Percentiles rank a stretch among this genome's conserved stretches.
Evolutionary conservation across 805 yeast genomes (phyloP).

Genomic region (Yarrowia alimentaria): DNA sequence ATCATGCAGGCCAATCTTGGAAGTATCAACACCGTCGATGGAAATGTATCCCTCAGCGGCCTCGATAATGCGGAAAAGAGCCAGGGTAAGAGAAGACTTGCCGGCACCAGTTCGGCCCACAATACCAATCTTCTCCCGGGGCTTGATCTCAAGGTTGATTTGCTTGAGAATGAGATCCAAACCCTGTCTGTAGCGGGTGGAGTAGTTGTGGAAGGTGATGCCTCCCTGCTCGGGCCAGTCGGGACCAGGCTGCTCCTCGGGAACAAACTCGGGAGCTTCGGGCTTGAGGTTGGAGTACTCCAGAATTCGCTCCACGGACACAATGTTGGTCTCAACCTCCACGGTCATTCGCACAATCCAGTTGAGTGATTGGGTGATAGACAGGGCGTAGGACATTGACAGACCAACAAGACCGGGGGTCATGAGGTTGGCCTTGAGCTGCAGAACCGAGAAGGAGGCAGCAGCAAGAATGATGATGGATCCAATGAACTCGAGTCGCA

Average conservation of each 20-base stretch:
- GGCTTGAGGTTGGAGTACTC: conserved; percentile 76
- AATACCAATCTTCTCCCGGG: conserved; percentile 86
- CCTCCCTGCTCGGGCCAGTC: conserved; percentile 75
- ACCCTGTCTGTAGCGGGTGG: conserved; percentile 81
- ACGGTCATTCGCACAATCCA: conserved; percentile 99
- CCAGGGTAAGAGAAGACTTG: conserved; percentile 79
- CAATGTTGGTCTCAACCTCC: conserved; percentile 96
- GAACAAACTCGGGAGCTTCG: conserved; percentile 80
- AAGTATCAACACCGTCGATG: conserved; percentile 69
- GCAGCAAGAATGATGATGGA: conserved; percentile 83
- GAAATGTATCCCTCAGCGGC: conserved; percentile 64
- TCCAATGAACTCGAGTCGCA: conserved; percentile 87
- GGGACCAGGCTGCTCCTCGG: conserved; percentile 61
- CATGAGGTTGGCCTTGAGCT: conserved; percentile 64
- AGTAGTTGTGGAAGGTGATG: conserved; percentile 65
- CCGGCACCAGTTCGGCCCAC: conserved; percentile 99
- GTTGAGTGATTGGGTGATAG: conserved; percentile 87
- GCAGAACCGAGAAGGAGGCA: conserved; percentile 73
- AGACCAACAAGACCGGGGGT: conserved; percentile 93
- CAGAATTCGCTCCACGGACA: conserved; percentile 89
- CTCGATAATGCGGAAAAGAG: conserved; percentile 82
- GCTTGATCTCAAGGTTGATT: conserved; percentile 60
- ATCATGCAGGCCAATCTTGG: conserved; percentile 70
- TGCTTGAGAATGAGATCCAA: conserved; percentile 75
- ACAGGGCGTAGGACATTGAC: conserved; percentile 88